These are phyloP conservation scores for Pilobolus umbonatus DNA, from an alignment of 192 early-diverging fungal genomes.

Conservation along the genomic window DNA sequence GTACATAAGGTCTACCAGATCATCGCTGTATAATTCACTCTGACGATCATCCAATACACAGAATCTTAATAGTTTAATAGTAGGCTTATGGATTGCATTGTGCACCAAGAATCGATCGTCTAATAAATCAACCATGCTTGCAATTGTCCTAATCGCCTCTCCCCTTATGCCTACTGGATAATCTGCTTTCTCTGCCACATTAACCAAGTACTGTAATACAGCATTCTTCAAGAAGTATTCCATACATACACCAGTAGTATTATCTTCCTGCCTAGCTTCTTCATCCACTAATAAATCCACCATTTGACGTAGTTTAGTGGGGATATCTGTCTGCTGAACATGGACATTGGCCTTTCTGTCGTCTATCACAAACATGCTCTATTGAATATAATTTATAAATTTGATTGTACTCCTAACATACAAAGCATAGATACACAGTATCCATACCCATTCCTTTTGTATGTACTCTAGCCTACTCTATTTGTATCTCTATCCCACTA, in stretches of 20 bases:
- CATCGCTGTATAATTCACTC: conserved; percentile 53
- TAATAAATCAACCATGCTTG: conserved; percentile 76
- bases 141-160: conserved; percentile 73
- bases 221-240: conserved; percentile 84
- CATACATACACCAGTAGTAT: conserved; percentile 77
- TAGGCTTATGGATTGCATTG: conserved; percentile 83
- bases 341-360: conserved; percentile 26
- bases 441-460: no score
- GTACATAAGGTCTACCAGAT: conserved; percentile 69
- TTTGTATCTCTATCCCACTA: no score
- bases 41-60: conserved; percentile 56
- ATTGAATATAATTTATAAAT: not conserved
- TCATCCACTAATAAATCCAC: conserved; percentile 88
- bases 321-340: conserved; percentile 76
- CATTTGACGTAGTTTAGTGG: conserved; percentile 69
- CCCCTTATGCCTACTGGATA: conserved; percentile 74
- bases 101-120: conserved; percentile 90
- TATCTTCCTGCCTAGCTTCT: conserved; percentile 69
- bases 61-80: conserved; percentile 66
- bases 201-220: conserved; percentile 76
- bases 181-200: conserved; percentile 67
- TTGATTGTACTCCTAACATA: not conserved
- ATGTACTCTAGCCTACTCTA: no score
- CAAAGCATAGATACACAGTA: no score
- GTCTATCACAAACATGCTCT: conserved; percentile 32